Base-by-base conservation (phyloP, 2,329 filamentous ascomycete species). In the Hortaea sp. region DNA sequence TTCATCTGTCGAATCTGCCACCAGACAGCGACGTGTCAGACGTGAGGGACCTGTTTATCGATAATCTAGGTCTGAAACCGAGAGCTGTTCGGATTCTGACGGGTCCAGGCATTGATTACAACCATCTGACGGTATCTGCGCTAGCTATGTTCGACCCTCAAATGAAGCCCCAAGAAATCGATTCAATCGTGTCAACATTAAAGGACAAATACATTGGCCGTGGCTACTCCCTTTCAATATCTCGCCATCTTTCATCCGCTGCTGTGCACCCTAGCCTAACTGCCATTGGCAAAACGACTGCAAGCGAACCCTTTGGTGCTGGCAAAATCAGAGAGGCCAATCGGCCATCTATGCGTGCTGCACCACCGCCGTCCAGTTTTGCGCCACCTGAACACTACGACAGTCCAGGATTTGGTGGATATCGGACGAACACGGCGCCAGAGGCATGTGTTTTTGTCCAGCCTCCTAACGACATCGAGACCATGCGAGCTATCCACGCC, bases 141-240 rank as follows among this genome's bases (percentile, higher is more conserved):
- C 87, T 95, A 56, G 84, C 92, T 40, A 88, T 84, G 0, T 68
- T 95, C 29, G 81, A 84, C 1, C 81, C 84, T 48, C 86, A 92
- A 53, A 92, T 88, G 0, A 79, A 88, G 0, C 84, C 84, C 0
- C 84, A 82, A 27, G 86, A 94, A 47, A 89, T 95, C 45, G 88
- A 95, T 58, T 75, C 79, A 4, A 78, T 82, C 0, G 85, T 94
- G 44, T 90, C 81, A 60, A 69, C 77, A 3, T 69, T 95, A 30
- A 86, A 94, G 60, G 88, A 92, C 53, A 80, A 77, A 54, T 95
- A 95, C 62, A 70, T 95, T 11, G 89, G 89, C 11, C 88, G 80
- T 62, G 89, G 89, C 5, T 88, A 84, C 68, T 84, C 89, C 63
- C 72, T 95, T 2, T 83, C 79, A 5, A 74, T 94, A 39, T 86